A percentile compares a stretch with the other conserved stretches of the same genome.
Evolutionary conservation across 2,329 filamentous ascomycete species (phyloP).

Genomic region (Amphichorda felina): DNA sequence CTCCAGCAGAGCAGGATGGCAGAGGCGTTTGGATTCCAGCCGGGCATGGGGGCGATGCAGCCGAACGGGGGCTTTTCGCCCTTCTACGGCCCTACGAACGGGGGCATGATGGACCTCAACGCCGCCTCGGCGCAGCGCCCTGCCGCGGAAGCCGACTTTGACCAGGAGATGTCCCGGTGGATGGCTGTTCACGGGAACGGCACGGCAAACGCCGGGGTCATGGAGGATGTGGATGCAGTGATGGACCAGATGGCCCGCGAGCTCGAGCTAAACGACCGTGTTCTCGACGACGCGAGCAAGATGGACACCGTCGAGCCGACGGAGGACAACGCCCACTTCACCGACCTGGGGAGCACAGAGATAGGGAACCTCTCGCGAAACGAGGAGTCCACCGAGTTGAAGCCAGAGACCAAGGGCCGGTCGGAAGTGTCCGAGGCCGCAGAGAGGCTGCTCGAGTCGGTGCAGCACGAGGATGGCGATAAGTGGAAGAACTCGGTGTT

Average conservation of each 20-base stretch:
- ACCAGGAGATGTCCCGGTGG: conserved; percentile 28
- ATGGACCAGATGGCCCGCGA: conserved; percentile 31
- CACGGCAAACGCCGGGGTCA: conserved; percentile 12
- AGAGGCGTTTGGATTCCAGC: conserved; percentile 15
- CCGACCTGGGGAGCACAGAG: conserved; percentile 18
- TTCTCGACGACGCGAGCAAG: conserved; percentile 5
- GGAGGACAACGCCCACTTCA: conserved; percentile 7
- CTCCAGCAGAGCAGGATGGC: conserved; percentile 12
- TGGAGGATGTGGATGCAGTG: conserved; percentile 26
- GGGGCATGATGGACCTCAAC: conserved; percentile 11
- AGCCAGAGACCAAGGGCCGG: conserved; percentile 11
- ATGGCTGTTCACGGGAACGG: conserved; percentile 21
- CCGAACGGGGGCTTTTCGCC: conserved; percentile 14
- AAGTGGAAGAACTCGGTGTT: conserved; percentile 36
- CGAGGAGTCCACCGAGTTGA: not conserved
- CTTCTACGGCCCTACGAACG: conserved; percentile 14
- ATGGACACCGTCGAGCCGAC: not conserved
- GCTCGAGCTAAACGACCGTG: conserved; percentile 22
- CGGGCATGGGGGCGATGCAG: conserved; percentile 16
- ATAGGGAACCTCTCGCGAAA: conserved; percentile 16
- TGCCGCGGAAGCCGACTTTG: conserved; percentile 20
- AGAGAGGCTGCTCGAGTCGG: conserved; percentile 27
- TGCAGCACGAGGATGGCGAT: conserved; percentile 29
- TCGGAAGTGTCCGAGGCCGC: conserved; percentile 29
- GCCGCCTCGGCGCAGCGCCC: conserved; percentile 10